Evolutionary conservation across 306 rosid genomes (phyloP), one percentile per base, ranked within the genome.

Genomic region (Heteromeles arbutifolia): DNA sequence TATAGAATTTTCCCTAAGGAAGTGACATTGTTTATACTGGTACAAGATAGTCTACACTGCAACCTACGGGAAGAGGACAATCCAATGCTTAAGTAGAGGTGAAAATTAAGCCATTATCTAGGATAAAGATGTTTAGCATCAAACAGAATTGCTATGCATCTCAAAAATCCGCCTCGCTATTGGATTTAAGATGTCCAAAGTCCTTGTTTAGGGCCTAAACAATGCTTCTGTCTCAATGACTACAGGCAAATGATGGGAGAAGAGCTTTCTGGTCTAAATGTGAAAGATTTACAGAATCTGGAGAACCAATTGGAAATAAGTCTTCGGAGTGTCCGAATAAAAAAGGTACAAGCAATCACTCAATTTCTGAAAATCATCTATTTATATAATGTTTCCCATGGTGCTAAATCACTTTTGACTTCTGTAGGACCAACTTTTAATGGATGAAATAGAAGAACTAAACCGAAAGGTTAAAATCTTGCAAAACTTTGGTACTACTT

Each of bases 171-270:
- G 25, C 65, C 63, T 67, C 43, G 34, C 54, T 48, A 44, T 56
- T 52, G 62, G 76, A 34, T 61, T 67, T 31, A n/a, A 34, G 62
- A 59, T 66, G 74, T 79, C 62, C 24, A 57, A 8, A 57, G 78
- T 59, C 77, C 65, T 32, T 67, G 57, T 25, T 79, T 57, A 78
- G 72, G 39, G 63, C 67, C 39, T 44, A 32, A 77, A 48, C 21
- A 74, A 63, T 70, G 63, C 32, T 80, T 73, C 21, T 24, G 58
- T 74, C 69, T 69, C 68, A 13, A 76, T 58, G 65, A 65, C 72
- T 69, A 84, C 86, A 94, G 98, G 84, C 80, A 92, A 84, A 87
- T 94, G 80, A 88, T 94, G 98, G 98, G 98, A 21, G 90, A 92
- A 86, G 98, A 91, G 67, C 85, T 93, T 54, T 88, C 96, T 69